Conservation (phyloP, 768 basidiomycete species). For the Kwoniella pini region DNA sequence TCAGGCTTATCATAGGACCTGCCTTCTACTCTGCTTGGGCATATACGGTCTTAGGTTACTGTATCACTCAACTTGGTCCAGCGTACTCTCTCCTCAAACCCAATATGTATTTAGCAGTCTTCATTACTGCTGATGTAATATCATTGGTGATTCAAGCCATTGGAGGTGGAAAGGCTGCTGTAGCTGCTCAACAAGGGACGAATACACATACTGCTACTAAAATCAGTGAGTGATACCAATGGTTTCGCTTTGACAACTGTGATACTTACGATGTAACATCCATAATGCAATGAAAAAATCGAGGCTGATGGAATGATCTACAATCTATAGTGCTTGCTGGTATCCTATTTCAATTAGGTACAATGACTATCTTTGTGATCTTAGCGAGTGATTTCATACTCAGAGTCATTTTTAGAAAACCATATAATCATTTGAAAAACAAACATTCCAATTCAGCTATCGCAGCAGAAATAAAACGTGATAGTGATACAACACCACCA, state of each 20-base stretch:
- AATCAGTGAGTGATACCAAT: constrained; percentile 37
- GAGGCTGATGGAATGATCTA: background rate
- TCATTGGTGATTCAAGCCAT: constrained; percentile 49
- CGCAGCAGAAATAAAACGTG: background rate
- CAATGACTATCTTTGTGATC: constrained; percentile 45
- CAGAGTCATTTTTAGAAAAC: constrained; percentile 31
- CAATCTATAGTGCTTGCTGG: constrained; percentile 45
- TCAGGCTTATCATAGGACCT: constrained; percentile 51
- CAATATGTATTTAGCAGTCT: constrained; percentile 41
- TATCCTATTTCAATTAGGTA: constrained; percentile 47
- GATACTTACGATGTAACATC: background rate
- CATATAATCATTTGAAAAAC: constrained; percentile 21
- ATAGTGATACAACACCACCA: background rate
- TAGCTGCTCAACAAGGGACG: constrained; percentile 33
- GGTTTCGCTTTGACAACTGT: background rate
- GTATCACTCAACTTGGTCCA: constrained; percentile 46
- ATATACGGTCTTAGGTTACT: constrained; percentile 50
- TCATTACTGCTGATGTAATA: constrained; percentile 46
- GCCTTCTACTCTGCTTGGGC: constrained; percentile 53
- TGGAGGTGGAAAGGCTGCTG: constrained; percentile 47
- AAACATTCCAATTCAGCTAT: background rate
- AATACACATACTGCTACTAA: constrained; percentile 32
- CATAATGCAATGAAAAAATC: too few species aligned
- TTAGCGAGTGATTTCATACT: constrained; percentile 46
- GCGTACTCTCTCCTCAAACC: constrained; percentile 38